Evolutionary conservation across 805 yeast genomes (phyloP).

Genomic region (Saturnispora saitoi): DNA sequence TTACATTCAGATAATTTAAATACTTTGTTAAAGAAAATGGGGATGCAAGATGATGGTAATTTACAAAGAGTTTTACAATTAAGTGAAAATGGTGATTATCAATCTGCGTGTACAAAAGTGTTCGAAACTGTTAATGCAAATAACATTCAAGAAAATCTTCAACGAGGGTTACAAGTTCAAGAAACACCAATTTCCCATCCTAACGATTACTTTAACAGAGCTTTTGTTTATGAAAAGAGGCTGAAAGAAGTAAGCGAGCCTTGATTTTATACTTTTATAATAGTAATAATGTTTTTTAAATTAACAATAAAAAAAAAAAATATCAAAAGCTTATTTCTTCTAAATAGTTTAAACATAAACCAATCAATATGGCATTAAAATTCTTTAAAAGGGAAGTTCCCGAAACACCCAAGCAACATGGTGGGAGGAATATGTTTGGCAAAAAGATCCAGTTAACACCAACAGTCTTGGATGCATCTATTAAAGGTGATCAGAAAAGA

Average conservation of each 20-base stretch:
- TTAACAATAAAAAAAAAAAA: no score
- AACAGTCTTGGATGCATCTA: slow-evolving; percentile 16
- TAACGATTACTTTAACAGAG: slow-evolving; percentile 75
- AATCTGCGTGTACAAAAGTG: slow-evolving; percentile 83
- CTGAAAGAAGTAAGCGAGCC: slow-evolving; percentile 1
- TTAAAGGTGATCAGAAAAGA: slow-evolving; percentile 20
- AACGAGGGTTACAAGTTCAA: slow-evolving; percentile 36
- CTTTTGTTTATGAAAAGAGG: slow-evolving; percentile 45
- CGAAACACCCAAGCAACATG: slow-evolving; percentile 9
- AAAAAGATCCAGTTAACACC: slow-evolving; percentile 13
- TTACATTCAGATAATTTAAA: slow-evolving; percentile 56
- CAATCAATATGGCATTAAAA: slow-evolving; percentile 3
- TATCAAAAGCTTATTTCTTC: no score
- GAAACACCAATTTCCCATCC: slow-evolving; percentile 74
- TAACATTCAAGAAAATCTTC: slow-evolving; percentile 29
- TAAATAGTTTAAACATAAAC: no score
- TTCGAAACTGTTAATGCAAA: slow-evolving; percentile 62
- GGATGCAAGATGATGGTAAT: slow-evolving; percentile 46
- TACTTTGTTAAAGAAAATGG: slow-evolving; percentile 50
- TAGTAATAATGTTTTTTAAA: no score
- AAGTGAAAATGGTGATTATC: slow-evolving; percentile 61
- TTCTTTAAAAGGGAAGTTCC: slow-evolving; percentile 8
- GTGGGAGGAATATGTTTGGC: neutral
- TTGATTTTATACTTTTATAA: neutral
- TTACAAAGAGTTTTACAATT: slow-evolving; percentile 56